Evolutionary conservation across 371 early-diverging fungal species (phyloP).

Genomic region (Lichtheimia ramosa): DNA sequence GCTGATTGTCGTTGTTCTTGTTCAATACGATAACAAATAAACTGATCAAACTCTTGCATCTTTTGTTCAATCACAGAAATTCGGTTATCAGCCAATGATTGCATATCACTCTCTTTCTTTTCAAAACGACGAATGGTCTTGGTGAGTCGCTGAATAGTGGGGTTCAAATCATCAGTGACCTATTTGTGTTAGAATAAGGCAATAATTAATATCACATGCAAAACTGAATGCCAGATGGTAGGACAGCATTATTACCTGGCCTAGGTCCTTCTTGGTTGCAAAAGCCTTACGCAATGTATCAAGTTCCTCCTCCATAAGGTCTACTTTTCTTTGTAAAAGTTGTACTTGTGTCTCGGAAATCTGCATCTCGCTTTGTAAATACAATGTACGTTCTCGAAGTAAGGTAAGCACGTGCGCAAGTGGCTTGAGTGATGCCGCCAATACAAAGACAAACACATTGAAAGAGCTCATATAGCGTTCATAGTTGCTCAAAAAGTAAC

Average conservation of each 20-base stretch:
- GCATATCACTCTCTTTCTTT: slow-evolving; percentile 53
- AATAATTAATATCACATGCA: background rate
- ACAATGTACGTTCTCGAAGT: slow-evolving; percentile 54
- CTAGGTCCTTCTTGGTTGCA: slow-evolving; percentile 67
- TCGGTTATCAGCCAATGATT: slow-evolving; percentile 58
- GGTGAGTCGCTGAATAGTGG: slow-evolving; percentile 48
- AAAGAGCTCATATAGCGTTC: slow-evolving; percentile 61
- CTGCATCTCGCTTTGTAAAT: slow-evolving; percentile 57
- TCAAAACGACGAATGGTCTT: slow-evolving; percentile 61
- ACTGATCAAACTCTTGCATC: slow-evolving; percentile 56
- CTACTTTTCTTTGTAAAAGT: slow-evolving; percentile 38
- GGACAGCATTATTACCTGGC: slow-evolving; percentile 32
- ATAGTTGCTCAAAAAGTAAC: slow-evolving; percentile 52
- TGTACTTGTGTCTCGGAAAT: slow-evolving; percentile 53
- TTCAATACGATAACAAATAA: slow-evolving; percentile 57
- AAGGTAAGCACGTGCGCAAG: slow-evolving; percentile 52
- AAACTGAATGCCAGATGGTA: background rate
- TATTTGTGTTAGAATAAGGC: slow-evolving; percentile 1
- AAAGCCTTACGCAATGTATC: slow-evolving; percentile 54
- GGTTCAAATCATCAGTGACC: slow-evolving; percentile 42
- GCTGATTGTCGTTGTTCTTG: slow-evolving; percentile 40
- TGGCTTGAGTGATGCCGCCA: slow-evolving; percentile 63
- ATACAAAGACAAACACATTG: slow-evolving; percentile 63
- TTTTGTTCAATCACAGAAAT: slow-evolving; percentile 57
- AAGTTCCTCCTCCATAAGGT: slow-evolving; percentile 58